Conservation (phyloP, 768 basidiomycete genomes). For the Sistotremastrum niveocremeum region DNA sequence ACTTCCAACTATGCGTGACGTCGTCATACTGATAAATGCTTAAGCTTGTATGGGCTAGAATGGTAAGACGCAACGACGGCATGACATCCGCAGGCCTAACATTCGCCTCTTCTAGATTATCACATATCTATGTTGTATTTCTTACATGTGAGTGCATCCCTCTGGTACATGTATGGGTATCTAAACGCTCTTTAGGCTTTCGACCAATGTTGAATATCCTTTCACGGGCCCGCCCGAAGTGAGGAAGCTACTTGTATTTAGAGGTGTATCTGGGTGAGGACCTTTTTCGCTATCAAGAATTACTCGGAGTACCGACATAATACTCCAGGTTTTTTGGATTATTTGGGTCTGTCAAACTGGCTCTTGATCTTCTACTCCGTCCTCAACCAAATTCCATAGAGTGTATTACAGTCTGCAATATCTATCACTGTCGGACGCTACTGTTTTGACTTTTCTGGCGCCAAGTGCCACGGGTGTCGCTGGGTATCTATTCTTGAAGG, state of each 20-base stretch:
- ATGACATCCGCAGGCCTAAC: not conserved
- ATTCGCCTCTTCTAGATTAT: conserved; percentile 23
- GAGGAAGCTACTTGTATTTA: conserved; percentile 36
- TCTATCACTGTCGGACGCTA: conserved; percentile 67
- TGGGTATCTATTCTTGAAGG: conserved; percentile 49
- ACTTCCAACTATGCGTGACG: not conserved
- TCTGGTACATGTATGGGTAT: conserved; percentile 2
- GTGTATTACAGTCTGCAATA: conserved; percentile 62
- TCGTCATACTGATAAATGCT: not conserved
- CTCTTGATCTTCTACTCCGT: no score
- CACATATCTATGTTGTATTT: conserved; percentile 36
- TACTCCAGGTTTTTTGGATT: conserved; percentile 53
- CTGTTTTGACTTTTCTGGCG: conserved; percentile 59
- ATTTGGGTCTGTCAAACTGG: conserved; percentile 22
- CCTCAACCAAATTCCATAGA: no score
- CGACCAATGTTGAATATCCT: conserved; percentile 37
- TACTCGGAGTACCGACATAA: not conserved
- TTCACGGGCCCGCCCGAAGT: conserved; percentile 59
- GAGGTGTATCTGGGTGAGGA: conserved; percentile 53
- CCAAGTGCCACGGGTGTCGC: conserved; percentile 53
- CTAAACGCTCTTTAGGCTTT: conserved; percentile 17
- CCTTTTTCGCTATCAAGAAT: not conserved
- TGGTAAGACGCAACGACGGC: conserved; percentile 24
- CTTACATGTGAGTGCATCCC: conserved; percentile 30
- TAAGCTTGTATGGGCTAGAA: conserved; percentile 43